phyloP scores from a whole-genome alignment of 768 basidiomycete genomes.

The Russula virescens region DNA sequence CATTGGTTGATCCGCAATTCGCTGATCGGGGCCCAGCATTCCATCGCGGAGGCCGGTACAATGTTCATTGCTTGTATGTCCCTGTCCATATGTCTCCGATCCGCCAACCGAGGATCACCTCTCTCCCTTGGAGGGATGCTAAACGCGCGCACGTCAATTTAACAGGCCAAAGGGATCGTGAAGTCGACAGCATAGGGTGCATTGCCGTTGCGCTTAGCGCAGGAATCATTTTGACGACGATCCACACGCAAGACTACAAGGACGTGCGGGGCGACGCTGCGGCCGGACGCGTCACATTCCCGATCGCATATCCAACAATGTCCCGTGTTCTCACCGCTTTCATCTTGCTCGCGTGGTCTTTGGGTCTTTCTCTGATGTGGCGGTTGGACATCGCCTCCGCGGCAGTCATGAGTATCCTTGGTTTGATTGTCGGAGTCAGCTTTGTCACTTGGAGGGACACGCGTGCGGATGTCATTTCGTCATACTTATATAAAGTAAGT shows the following conservation, averaged over 20 bases:
- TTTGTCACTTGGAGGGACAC: conserved; percentile 15
- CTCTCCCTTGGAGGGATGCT: too few species aligned
- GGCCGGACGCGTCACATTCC: conserved; percentile 38
- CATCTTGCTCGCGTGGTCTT: conserved; percentile 37
- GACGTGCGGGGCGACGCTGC: conserved; percentile 39
- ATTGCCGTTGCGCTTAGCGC: conserved; percentile 35
- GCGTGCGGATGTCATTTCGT: conserved; percentile 22
- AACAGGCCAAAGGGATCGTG: conserved; percentile 9
- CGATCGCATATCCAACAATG: conserved; percentile 38
- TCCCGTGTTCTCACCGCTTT: conserved; percentile 32
- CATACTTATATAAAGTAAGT: conserved; percentile 25
- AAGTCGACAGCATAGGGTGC: conserved; percentile 30
- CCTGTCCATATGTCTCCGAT: neutral
- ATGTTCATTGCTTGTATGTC: conserved; percentile 33
- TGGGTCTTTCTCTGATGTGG: conserved; percentile 34
- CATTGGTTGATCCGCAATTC: conserved; percentile 36
- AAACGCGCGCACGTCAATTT: neutral
- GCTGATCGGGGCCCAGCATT: conserved; percentile 33
- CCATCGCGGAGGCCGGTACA: conserved; percentile 35
- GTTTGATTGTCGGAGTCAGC: conserved; percentile 30
- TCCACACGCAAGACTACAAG: conserved; percentile 45
- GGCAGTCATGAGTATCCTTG: conserved; percentile 31
- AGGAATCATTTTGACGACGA: conserved; percentile 40
- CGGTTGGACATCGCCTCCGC: conserved; percentile 29
- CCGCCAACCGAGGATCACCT: too few species aligned